Evolutionary conservation across 2,329 filamentous ascomycete genomes (phyloP).

Genomic region (Penicillium sp.): DNA sequence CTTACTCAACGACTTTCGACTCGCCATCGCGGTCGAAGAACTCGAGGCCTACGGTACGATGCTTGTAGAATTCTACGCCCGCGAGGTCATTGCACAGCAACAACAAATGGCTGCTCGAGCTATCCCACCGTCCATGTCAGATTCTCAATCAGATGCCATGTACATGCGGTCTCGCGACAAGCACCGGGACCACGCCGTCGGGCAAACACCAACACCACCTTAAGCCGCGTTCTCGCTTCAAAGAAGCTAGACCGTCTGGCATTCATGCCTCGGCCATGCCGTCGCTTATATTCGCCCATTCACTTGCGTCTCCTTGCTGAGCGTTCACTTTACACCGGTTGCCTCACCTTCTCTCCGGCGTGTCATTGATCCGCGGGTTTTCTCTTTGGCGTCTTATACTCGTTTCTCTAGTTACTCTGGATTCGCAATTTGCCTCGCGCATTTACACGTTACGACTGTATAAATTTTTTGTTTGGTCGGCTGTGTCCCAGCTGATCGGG

Average conservation of each 20-base stretch:
- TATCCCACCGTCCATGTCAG: constrained; percentile 12
- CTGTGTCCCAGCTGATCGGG: constrained; percentile 10
- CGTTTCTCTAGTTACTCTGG: background rate
- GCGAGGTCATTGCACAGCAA: constrained; percentile 72
- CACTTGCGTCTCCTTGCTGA: constrained; percentile 6
- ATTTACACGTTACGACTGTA: constrained; percentile 24
- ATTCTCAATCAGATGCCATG: constrained; percentile 28
- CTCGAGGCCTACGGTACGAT: constrained; percentile 96
- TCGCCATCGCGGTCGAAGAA: constrained; percentile 89
- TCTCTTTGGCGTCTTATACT: background rate
- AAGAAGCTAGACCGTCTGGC: background rate
- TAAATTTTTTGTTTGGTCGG: constrained; percentile 16
- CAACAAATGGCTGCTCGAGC: constrained; percentile 31
- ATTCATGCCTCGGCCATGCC: background rate
- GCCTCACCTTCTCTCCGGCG: background rate
- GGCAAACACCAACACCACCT: constrained; percentile 36
- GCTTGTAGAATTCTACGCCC: constrained; percentile 95
- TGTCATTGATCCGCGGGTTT: background rate
- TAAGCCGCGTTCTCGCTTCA: background rate
- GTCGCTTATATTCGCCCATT: background rate
- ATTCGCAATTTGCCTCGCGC: constrained; percentile 13
- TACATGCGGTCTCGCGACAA: constrained; percentile 33
- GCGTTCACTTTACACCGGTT: constrained; percentile 5
- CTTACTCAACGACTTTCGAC: constrained; percentile 89
- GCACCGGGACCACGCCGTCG: constrained; percentile 23